Evolutionary conservation across 768 basidiomycete species (phyloP).

Genomic region (Lentinula aciculospora): DNA sequence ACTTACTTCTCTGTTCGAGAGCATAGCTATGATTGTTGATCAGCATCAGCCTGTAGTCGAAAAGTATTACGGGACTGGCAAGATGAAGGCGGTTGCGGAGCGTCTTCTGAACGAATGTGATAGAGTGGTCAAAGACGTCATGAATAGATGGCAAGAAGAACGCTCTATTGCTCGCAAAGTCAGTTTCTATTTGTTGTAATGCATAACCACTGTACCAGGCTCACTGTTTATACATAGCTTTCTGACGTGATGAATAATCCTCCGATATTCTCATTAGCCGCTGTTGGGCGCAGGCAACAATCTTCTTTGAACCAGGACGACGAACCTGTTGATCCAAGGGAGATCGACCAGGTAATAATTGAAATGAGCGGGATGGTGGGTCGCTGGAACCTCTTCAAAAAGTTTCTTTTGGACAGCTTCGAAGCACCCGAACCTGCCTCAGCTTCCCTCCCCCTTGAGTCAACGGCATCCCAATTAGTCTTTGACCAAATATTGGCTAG

Average conservation of each 20-base stretch:
- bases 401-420: slow-evolving; percentile 76
- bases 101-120: slow-evolving; percentile 84
- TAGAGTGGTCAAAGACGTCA: slow-evolving; percentile 65
- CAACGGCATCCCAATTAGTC: slow-evolving; percentile 46
- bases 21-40: slow-evolving; percentile 91
- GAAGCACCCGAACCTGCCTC: slow-evolving; percentile 33
- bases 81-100: slow-evolving; percentile 76
- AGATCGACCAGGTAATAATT: slow-evolving; percentile 85
- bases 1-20: slow-evolving; percentile 90
- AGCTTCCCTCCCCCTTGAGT: slow-evolving; percentile 24
- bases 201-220: neutral
- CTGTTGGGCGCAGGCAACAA: slow-evolving; percentile 25
- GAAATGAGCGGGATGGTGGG: slow-evolving; percentile 89
- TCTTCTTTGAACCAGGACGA: slow-evolving; percentile 36
- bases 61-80: slow-evolving; percentile 91
- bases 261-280: slow-evolving; percentile 22
- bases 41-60: slow-evolving; percentile 98
- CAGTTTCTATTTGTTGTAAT: slow-evolving; percentile 3
- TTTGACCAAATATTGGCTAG: slow-evolving; percentile 64
- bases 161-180: slow-evolving; percentile 79
- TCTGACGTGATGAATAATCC: slow-evolving; percentile 40
- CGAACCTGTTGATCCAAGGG: slow-evolving; percentile 70
- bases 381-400: slow-evolving; percentile 86
- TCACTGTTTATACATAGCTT: slow-evolving; percentile 28
- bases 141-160: slow-evolving; percentile 91